Evolutionary conservation across 2,329 filamentous ascomycete genomes (phyloP), one percentile per base, ranked within the genome.

Genomic region (Aspergillus neoniger): DNA sequence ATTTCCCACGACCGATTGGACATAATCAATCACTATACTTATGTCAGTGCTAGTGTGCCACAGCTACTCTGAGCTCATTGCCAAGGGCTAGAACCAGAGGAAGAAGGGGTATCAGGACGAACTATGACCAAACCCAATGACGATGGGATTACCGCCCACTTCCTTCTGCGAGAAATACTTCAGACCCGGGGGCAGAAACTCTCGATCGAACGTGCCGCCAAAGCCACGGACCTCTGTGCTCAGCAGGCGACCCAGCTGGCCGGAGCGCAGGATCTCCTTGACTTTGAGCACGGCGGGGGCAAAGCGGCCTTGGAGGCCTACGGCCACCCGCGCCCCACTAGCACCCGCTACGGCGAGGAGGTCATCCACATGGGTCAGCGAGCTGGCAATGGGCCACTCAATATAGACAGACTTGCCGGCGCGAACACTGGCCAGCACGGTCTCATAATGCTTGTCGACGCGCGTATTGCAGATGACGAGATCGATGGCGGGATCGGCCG

Each of bases 301-400:
- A 7, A 82, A 66, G 0, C 80, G 74, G 0, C 82, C 83, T 66
- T 88, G 85, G 2, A 86, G 59, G 0, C 83, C 83, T 0, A 87
- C 78, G 3, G 85, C 70, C 2, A 77, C 80, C 32, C 71, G 72
- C 3, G 70, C 69, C 1, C 78, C 71, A 5, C 73, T 73, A 23
- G 73, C 55, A 2, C 61, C 66, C 0, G 76, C 79, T 1, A 77
- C 59, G 0, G 68, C 68, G 0, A 73, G 74, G 58, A 87, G 70
- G 47, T 82, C 79, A 15, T 68, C 65, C 0, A 79, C 82, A 1
- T 79, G 72, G 2, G 67, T 58, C 0, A 72, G 69, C 56, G 82
- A 79, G 14, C 81, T 72, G 0, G 82, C 83, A 0, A 88, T 74
- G 5, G 84, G 86, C 83, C 85, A 88, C 72, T 88, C 85, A 0